Conservation (phyloP, 208 protist species). For the Naegleria gruberi region DNA sequence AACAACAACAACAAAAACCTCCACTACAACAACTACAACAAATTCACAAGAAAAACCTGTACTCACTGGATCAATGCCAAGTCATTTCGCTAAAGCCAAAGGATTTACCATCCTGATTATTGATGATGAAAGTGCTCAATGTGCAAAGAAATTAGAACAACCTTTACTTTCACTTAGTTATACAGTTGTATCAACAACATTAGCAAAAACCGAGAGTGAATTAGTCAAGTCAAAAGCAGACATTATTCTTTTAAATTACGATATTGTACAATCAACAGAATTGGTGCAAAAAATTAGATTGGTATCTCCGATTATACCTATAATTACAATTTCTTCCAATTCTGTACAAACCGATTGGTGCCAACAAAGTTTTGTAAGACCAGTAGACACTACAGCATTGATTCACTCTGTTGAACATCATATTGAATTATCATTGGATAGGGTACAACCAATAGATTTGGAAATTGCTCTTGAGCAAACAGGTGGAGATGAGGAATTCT, state of each 20-base stretch:
- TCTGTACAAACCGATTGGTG: not conserved
- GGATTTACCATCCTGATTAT: not conserved
- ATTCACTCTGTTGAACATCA: not conserved
- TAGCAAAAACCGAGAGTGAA: not conserved
- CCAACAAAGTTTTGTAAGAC: not conserved
- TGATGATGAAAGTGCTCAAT: not conserved
- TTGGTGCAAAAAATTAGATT: not conserved
- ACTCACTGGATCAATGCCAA: not conserved
- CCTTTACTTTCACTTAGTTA: not conserved
- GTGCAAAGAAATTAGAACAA: not conserved
- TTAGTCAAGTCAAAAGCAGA: not conserved
- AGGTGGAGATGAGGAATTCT: not conserved
- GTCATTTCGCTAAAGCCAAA: not conserved
- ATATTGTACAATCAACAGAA: not conserved
- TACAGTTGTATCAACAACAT: not conserved
- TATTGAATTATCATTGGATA: not conserved
- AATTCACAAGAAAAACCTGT: not conserved
- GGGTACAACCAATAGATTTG: not conserved
- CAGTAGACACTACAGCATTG: not conserved
- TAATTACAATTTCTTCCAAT: not conserved
- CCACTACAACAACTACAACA: not conserved
- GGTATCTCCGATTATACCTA: not conserved
- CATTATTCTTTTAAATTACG: not conserved
- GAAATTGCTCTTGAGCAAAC: not conserved
- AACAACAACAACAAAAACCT: not conserved